Percentiles rank a stretch among this genome's conserved stretches.
These are phyloP conservation scores for Aspergillus wentii DNA, from an alignment of 495 filamentous ascomycete species.

Conservation along the genomic window DNA sequence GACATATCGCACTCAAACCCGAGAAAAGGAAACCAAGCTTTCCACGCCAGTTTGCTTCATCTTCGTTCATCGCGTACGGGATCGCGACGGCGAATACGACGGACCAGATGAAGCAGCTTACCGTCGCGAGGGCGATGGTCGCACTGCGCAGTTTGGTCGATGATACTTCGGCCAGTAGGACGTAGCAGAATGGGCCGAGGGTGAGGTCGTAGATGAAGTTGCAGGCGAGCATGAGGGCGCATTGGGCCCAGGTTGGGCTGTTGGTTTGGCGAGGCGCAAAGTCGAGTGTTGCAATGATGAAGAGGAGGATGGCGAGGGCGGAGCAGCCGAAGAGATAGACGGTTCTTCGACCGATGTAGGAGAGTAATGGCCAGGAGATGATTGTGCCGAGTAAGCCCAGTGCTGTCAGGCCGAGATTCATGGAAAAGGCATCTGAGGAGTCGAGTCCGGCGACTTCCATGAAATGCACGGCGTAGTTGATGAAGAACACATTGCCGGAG, in stretches of 20 bases:
- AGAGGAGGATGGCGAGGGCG: slow-evolving; percentile 42
- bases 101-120: slow-evolving; percentile 49
- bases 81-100: slow-evolving; percentile 61
- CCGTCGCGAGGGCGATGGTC: slow-evolving; percentile 60
- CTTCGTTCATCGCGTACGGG: slow-evolving; percentile 62
- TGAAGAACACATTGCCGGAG: slow-evolving; percentile 23
- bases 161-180: slow-evolving; percentile 57
- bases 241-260: slow-evolving; percentile 47
- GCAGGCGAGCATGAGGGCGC: slow-evolving; percentile 53
- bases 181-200: slow-evolving; percentile 60
- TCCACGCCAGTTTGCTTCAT: slow-evolving; percentile 55
- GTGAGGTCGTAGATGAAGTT: slow-evolving; percentile 54
- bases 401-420: slow-evolving; percentile 61
- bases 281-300: slow-evolving; percentile 58
- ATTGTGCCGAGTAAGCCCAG: slow-evolving; percentile 63
- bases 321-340: slow-evolving; percentile 50
- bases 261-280: slow-evolving; percentile 37
- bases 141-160: slow-evolving; percentile 54
- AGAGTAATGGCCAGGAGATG: slow-evolving; percentile 61
- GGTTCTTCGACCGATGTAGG: slow-evolving; percentile 47
- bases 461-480: slow-evolving; percentile 34
- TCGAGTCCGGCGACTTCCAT: slow-evolving; percentile 59
- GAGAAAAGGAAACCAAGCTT: slow-evolving; percentile 67
- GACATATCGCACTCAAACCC: slow-evolving; percentile 38
- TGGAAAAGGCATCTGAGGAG: slow-evolving; percentile 52